phyloP scores from a whole-genome alignment of 177 flowering plant genomes.

The Vitis hybrid region DNA sequence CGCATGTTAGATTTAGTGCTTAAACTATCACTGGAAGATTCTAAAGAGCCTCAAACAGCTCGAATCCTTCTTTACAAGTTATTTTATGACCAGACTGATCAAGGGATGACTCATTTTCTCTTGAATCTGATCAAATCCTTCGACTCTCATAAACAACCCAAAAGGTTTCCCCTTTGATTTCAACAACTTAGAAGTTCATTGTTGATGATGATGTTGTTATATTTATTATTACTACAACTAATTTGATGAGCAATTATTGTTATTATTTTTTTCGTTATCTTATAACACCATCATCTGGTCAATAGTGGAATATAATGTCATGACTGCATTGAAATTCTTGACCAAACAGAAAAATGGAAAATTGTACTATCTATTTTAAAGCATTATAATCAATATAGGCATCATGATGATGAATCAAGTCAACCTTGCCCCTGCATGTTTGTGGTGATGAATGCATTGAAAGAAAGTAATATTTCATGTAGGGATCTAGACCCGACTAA shows the following conservation, averaged over 20 bases:
- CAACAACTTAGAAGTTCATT: background rate
- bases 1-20: constrained; percentile 83
- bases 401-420: no score
- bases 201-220: background rate
- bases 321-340: background rate
- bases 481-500: no score
- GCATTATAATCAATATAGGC: no score
- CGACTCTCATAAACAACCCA: constrained; percentile 69
- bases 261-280: no score
- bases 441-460: no score
- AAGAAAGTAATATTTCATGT: no score
- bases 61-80: constrained; percentile 89
- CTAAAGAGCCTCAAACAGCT: constrained; percentile 81
- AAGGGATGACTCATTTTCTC: constrained; percentile 90
- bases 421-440: no score
- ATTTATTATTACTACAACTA: background rate
- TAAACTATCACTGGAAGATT: constrained; percentile 59
- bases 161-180: constrained; percentile 47
- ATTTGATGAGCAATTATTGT: background rate
- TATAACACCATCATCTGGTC: background rate
- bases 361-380: no score
- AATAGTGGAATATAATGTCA: background rate
- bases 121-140: constrained; percentile 67
- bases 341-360: no score
- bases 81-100: constrained; percentile 96